A percentile compares a stretch with the other conserved stretches of the same genome.
phyloP scores from a whole-genome alignment of 2,329 filamentous ascomycete genomes.

The Domatiomyces catenatus region DNA sequence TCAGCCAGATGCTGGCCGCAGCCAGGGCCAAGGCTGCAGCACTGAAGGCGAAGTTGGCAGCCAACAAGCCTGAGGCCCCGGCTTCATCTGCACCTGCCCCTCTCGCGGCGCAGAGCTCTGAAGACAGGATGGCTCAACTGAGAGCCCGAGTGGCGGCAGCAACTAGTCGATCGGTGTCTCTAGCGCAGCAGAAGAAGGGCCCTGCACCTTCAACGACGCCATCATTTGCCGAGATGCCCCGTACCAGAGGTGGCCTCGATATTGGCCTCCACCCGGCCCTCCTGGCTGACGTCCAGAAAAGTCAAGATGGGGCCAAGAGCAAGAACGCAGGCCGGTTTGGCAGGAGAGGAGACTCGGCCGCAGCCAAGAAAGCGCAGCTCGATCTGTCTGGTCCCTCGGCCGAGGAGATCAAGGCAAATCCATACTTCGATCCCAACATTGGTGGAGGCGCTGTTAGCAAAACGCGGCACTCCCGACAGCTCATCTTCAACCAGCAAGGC shows the following conservation, averaged over 20 bases:
- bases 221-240: constrained; percentile 29
- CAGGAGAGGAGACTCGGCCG: constrained; percentile 33
- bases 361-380: constrained; percentile 32
- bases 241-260: constrained; percentile 52
- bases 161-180: constrained; percentile 36
- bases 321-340: constrained; percentile 37
- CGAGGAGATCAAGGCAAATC: constrained; percentile 52
- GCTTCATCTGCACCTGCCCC: constrained; percentile 24
- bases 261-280: constrained; percentile 66
- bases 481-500: constrained; percentile 87
- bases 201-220: constrained; percentile 27
- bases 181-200: constrained; percentile 31
- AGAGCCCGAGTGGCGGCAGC: constrained; percentile 68
- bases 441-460: constrained; percentile 45
- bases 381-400: constrained; percentile 43
- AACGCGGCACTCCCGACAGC: constrained; percentile 54
- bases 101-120: constrained; percentile 33
- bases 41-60: constrained; percentile 31
- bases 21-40: constrained; percentile 35
- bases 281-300: constrained; percentile 31
- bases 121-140: constrained; percentile 56
- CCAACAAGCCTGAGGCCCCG: constrained; percentile 18
- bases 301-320: constrained; percentile 13
- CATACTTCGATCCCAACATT: constrained; percentile 63
- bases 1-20: constrained; percentile 33